Base-by-base conservation (phyloP, 2,329 filamentous ascomycete genomes). In the Nemania abortiva region DNA sequence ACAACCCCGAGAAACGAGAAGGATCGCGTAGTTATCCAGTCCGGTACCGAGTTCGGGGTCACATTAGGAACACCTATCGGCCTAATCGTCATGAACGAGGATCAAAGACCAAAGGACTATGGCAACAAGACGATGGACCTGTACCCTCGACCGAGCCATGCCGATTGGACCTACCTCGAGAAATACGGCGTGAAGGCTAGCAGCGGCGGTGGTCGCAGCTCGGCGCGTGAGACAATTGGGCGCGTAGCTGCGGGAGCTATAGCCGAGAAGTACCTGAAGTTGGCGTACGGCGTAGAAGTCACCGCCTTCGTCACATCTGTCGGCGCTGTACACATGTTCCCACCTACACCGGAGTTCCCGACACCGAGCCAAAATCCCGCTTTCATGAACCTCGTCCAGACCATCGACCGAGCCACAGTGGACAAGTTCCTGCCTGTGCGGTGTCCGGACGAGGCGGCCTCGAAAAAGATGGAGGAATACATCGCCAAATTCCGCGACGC, bases 381-480 rank as follows among this genome's bases (percentile, higher is more conserved):
- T 50, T 68, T 68, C 87, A 47, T 96, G 65, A 83, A 88, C 66
- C 84, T 98, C 24, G 84, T 96, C 69, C 84, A 93, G 60, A 88
- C 84, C 10, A 88, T 98, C 74, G 90, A 90, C 75, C 90, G 95
- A 74, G 82, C 89, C 72, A 88, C 89, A 37, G 95, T 98, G 20
- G 95, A 99, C 83, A 83, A 87, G 65, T 37, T 37, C 34, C 93
- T 92, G n/a, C 94, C 95, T 2, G 93, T 97, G 57, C 89, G 96
- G 74, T 98, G 95, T 83, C 96, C 96, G 6, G 86, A 95, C 77
- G 24, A 39, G 45, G 82, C 85, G 42, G 86, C 85, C 6, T 86
- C 86, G 3, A 85, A 88, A 18, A 84, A 84, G 74, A 98, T 98
- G 94, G 91, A 91, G 76, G 86, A 91, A 10, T 82, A 89, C 74